Evolutionary conservation across 2,329 filamentous ascomycete genomes (phyloP).

Genomic region (Calonectria fujianensis): DNA sequence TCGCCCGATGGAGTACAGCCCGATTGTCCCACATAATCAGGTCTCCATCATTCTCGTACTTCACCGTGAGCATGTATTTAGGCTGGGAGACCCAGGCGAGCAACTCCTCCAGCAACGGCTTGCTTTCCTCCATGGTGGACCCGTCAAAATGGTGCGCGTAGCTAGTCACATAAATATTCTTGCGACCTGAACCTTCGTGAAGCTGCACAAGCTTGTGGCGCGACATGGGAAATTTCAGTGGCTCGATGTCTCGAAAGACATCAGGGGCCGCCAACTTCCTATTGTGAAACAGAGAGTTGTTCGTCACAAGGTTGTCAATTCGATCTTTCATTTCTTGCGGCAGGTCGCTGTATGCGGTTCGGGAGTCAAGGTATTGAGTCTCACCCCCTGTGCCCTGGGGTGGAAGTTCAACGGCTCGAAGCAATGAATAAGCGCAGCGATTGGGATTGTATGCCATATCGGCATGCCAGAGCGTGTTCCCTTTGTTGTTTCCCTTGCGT

Average conservation of each 20-base stretch:
- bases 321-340: constrained; percentile 16
- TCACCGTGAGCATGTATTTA: constrained; percentile 22
- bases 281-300: constrained; percentile 26
- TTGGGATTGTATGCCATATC: constrained; percentile 33
- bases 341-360: constrained; percentile 27
- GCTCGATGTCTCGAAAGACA: constrained; percentile 7
- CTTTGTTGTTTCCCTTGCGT: constrained; percentile 23
- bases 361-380: constrained; percentile 29
- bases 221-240: constrained; percentile 21
- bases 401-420: constrained; percentile 24
- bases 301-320: constrained; percentile 2
- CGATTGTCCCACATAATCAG: constrained; percentile 31
- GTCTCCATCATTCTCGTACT: constrained; percentile 27
- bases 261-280: constrained; percentile 27
- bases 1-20: constrained; percentile 25
- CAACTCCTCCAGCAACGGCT: constrained; percentile 14
- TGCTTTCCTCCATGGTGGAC: constrained; percentile 22
- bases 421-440: constrained; percentile 21
- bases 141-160: constrained; percentile 32
- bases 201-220: constrained; percentile 22
- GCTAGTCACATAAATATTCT: constrained; percentile 22
- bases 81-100: constrained; percentile 28
- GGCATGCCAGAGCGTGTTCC: constrained; percentile 26
- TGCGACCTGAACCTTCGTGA: constrained; percentile 21
- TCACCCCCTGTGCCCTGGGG: constrained; percentile 15